Base-by-base conservation (phyloP, 2,329 filamentous ascomycete genomes). In the Teratosphaeria nubilosa region DNA sequence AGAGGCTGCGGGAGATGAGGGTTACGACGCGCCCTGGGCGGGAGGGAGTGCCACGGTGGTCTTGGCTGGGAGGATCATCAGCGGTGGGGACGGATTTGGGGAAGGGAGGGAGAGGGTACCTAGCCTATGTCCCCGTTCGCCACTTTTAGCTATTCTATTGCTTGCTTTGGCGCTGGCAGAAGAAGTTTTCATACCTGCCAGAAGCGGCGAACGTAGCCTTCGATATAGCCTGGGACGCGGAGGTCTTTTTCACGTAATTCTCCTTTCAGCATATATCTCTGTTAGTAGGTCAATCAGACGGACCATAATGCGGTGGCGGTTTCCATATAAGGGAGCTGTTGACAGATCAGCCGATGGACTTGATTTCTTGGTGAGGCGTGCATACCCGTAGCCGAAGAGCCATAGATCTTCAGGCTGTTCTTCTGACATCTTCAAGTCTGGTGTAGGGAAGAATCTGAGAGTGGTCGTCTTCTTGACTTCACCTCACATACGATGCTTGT, bases 311-410 rank as follows among this genome's bases (percentile, higher is more conserved):
- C 65, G 94, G 94, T 61, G 94, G 94, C 58, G 94, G 92, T 74
- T 97, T 99, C 91, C 91, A 99, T 68, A 99, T 96, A 72, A 99
- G 77, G 73, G 91, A 96, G 76, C 92, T 94, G 63, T 60, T 41
- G 53, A 62, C 24, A 67, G 62, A 58, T 41, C 13, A 58, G 56
- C 14, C 16, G 3, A 7, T 27, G 5, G 30, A 55, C 11, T 4
- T 11, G 16, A 53, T 10, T 16, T 34, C 11, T 34, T n/a, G 9
- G 53, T 16, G 9, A 9, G 52, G 20, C 5, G 13, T 41, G 51
- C 80, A 64, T 78, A 96, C 92, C 92, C 94, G 70, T 97, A 99
- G 62, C 94, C 94, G 74, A 96, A 97, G 52, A 99, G 79, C 94
- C 94, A 99, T 68, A 97, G 91, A 70, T 95, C 69, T 51, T 62